Conservation (phyloP, 1,284 basidiomycete species). For the Ganoderma meredithae region DNA sequence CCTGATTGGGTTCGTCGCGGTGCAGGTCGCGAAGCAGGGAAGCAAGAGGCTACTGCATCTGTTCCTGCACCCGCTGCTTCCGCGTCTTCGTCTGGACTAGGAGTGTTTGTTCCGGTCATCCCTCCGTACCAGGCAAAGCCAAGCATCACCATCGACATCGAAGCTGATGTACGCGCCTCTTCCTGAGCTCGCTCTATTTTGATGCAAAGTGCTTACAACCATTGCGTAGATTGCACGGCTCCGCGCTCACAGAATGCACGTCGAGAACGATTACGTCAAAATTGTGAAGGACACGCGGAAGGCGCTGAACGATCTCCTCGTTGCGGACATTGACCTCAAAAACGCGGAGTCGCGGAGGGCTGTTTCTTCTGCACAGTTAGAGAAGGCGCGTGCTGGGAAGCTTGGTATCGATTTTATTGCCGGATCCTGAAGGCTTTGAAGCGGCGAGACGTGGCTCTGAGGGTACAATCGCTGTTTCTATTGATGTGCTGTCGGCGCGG, state of each 20-base stretch:
- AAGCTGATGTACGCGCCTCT: slow-evolving; percentile 29
- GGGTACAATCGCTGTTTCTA: neutral
- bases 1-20: slow-evolving; percentile 34
- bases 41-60: slow-evolving; percentile 20
- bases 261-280: slow-evolving; percentile 50
- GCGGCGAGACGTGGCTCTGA: neutral
- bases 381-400: slow-evolving; percentile 63
- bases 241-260: slow-evolving; percentile 48
- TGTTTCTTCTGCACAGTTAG: slow-evolving; percentile 62
- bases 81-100: slow-evolving; percentile 13
- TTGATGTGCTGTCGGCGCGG: slow-evolving; percentile 3
- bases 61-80: slow-evolving; percentile 14
- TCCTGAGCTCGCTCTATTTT: neutral
- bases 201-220: neutral
- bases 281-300: slow-evolving; percentile 54
- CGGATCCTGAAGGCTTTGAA: slow-evolving; percentile 1
- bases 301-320: slow-evolving; percentile 66
- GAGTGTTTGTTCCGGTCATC: slow-evolving; percentile 18
- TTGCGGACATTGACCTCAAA: slow-evolving; percentile 62
- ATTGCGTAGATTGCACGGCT: slow-evolving; percentile 41
- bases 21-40: slow-evolving; percentile 14
- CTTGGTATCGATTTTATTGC: slow-evolving; percentile 59
- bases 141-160: slow-evolving; percentile 20
- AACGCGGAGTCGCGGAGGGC: slow-evolving; percentile 62
- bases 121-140: slow-evolving; percentile 24